Base-by-base conservation (phyloP, 768 basidiomycete species). In the Chiua virens region DNA sequence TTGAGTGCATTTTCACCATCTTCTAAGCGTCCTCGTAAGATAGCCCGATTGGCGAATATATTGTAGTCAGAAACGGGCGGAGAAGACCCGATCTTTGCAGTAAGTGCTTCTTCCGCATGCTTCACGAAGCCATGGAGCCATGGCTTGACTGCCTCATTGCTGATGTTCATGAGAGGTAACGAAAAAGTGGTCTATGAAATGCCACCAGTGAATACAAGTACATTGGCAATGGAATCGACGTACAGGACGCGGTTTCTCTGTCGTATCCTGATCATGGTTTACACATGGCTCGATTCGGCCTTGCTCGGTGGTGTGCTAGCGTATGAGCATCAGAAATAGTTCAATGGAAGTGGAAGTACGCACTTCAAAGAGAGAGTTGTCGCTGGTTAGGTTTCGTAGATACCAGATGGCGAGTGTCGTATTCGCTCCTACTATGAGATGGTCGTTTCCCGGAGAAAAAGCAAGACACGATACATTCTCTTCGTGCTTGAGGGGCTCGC, bases 121-220 rank as follows among this genome's bases (percentile, higher is more conserved):
- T 49, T 47, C 18, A 59, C 25, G 39, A 47, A 55, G 21, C 50
- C 25, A 27, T 59, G 53, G n/a, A 59, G 57, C 58, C 58, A 59
- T 7, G 50, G 39, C 36, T 59, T 59, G 38, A 59, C 53, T 25
- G 57, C 58, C 10, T 2, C 44, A 10, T 59, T 59, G 30, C 8
- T 55, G 18, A 59, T 59, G n/a, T 39, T 55, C 57, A 59, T 49
- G 13, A 59, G 50, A 1, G 58, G 58, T n/a, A 59, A 20, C 11
- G 36, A 39, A 23, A 27, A 58, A 4, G 57, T 50, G 5, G 49
- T 5, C 57, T 51, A 22, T 30, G 28, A 30, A 9, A 11, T 6
- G 9, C 28, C 4, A 25, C 4, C 25, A 25, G 4, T 25, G 25
- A 25, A 25, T 25, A 25, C 25, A 25, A 25, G 8, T 25, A 25